Evolutionary conservation across 2,329 filamentous ascomycete species (phyloP), one percentile per base, ranked within the genome.

Genomic region (Ceratocystis smalleyi): DNA sequence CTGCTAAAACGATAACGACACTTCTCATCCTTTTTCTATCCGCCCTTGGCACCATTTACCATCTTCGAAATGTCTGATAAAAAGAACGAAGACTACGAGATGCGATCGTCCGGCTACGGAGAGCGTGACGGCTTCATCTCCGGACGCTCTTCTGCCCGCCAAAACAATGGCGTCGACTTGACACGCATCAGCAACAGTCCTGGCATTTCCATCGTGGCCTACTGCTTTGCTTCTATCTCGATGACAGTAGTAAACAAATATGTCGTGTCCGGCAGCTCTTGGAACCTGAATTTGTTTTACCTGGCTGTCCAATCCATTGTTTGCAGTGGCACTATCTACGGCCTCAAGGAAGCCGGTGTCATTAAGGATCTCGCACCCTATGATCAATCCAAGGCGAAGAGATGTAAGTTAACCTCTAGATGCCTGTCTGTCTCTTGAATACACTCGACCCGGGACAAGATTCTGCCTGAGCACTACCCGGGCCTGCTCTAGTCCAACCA

Each of bases 221-320:
- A 99, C 79, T 99, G 94, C 76, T 79, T 88, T 71, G 89, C 92
- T 63, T 96, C 91, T n/a, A 99, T 99, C 73, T 83, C 92, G 75
- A 99, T 99, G 94, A 99, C 94, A 6, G 89, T 96, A n/a, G 94
- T 95, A 75, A 99, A 99, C 79, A 99, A 99, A 81, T 99, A 95
- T 75, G 91, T 96, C 68, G 84, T 99, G 59, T 96, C 90, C 6
- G 94, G 94, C 67, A 81, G 82, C 62, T 83, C 87, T 69, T 99
- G 95, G 83, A 99, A 99, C 77, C 77, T 99, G 71, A 96, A 95
- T 77, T 96, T 97, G 76, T 89, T 99, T 77, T 87, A 96, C 71
- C 83, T 99, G 67, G 87, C 84, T 67, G 82, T 97, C 67, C 94
- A 97, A 85, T 90, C 91, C 60, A 77, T 95, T 67, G 91, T 97